Percentiles rank a stretch among this genome's conserved stretches.
phyloP scores from a whole-genome alignment of 2,329 filamentous ascomycete genomes.

The Botrytis hyacinthi region DNA sequence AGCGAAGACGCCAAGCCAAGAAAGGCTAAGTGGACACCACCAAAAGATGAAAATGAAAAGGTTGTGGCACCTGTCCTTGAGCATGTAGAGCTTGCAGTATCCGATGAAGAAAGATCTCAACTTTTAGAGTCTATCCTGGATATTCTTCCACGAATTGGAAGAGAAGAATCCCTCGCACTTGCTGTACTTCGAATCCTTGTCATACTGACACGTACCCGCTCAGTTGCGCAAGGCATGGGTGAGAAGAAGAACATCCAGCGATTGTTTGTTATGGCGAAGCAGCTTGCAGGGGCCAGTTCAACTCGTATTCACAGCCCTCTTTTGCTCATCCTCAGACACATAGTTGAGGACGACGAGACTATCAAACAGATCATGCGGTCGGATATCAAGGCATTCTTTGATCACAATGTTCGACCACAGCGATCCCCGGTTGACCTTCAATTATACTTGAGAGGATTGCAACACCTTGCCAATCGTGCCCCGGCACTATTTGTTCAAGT shows the following conservation, averaged over 20 bases:
- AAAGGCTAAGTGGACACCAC: slow-evolving; percentile 67
- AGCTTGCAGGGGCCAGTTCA: slow-evolving; percentile 76
- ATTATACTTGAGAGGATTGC: slow-evolving; percentile 72
- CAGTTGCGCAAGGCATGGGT: slow-evolving; percentile 71
- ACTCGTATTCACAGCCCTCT: slow-evolving; percentile 63
- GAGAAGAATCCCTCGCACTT: slow-evolving; percentile 80
- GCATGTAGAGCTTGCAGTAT: slow-evolving; percentile 60
- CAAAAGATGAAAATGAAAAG: slow-evolving; percentile 49
- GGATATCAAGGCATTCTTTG: slow-evolving; percentile 79
- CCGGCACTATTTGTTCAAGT: slow-evolving; percentile 85
- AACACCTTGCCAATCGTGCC: slow-evolving; percentile 75
- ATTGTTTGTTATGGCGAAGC: slow-evolving; percentile 92
- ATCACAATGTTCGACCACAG: slow-evolving; percentile 48
- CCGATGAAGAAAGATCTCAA: slow-evolving; percentile 61
- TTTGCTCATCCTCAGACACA: slow-evolving; percentile 84
- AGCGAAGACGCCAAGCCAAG: slow-evolving; percentile 81
- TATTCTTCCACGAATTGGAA: slow-evolving; percentile 80
- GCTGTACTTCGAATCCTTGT: slow-evolving; percentile 81
- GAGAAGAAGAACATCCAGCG: slow-evolving; percentile 87
- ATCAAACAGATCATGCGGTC: slow-evolving; percentile 88
- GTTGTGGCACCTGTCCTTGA: slow-evolving; percentile 56
- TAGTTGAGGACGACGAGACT: slow-evolving; percentile 90
- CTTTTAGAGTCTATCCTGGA: slow-evolving; percentile 79
- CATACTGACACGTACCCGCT: slow-evolving; percentile 77
- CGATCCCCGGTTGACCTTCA: slow-evolving; percentile 65